A percentile compares a stretch with the other conserved stretches of the same genome.
These are phyloP conservation scores for Diaporthe citri DNA, from an alignment of 2,329 filamentous ascomycete species.

Conservation along the genomic window DNA sequence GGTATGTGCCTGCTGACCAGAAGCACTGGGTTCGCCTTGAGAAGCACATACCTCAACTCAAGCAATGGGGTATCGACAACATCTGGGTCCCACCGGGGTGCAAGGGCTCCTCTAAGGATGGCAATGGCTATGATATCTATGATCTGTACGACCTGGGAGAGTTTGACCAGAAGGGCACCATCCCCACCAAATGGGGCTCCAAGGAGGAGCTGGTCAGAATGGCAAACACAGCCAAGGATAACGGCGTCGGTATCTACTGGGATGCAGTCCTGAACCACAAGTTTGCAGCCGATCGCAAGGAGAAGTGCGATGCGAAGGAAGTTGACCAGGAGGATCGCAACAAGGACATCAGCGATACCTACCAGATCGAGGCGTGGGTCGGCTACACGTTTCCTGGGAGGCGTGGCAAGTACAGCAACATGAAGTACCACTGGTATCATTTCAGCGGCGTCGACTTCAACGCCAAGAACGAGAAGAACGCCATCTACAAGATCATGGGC, in stretches of 20 bases:
- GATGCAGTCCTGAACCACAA: slow-evolving; percentile 83
- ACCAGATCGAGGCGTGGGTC: slow-evolving; percentile 78
- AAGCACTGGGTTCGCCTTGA: slow-evolving; percentile 74
- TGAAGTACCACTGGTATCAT: slow-evolving; percentile 78
- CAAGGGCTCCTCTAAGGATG: slow-evolving; percentile 73
- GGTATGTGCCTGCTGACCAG: slow-evolving; percentile 75
- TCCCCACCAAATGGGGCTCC: slow-evolving; percentile 77
- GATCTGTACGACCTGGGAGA: slow-evolving; percentile 79
- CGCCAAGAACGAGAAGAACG: slow-evolving; percentile 67
- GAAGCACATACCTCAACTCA: slow-evolving; percentile 67
- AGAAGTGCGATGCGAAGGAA: slow-evolving; percentile 72
- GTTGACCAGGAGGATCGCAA: slow-evolving; percentile 73
- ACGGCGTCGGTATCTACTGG: slow-evolving; percentile 74
- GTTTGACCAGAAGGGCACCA: slow-evolving; percentile 77
- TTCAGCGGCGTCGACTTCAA: slow-evolving; percentile 80
- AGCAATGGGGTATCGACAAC: slow-evolving; percentile 72
- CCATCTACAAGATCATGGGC: slow-evolving; percentile 76
- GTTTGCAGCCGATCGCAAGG: slow-evolving; percentile 76
- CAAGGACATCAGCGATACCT: slow-evolving; percentile 66
- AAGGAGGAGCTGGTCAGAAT: slow-evolving; percentile 72
- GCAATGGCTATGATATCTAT: slow-evolving; percentile 79
- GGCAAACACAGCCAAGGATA: slow-evolving; percentile 63
- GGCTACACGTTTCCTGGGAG: slow-evolving; percentile 77
- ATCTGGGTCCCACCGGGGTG: slow-evolving; percentile 81
- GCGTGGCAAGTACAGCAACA: slow-evolving; percentile 69